A percentile compares a stretch with the other conserved stretches of the same genome.
These are phyloP conservation scores for Protomyces lactucae-debilis DNA, from an alignment of 1,139 yeast genomes.

Conservation along the genomic window DNA sequence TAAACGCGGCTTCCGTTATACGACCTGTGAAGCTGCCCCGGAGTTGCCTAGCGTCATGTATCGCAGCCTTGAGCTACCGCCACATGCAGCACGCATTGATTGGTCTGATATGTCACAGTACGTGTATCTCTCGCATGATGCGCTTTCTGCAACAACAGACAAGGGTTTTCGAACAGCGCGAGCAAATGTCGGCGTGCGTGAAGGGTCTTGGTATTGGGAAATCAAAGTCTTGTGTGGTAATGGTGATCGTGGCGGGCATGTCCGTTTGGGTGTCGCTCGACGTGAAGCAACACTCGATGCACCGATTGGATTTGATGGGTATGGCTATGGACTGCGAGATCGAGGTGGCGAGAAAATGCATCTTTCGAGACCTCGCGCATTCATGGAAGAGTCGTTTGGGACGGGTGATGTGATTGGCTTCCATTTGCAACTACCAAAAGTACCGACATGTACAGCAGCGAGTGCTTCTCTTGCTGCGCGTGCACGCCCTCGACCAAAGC, in stretches of 20 bases:
- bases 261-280: slow-evolving; percentile 74
- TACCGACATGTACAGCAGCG: not conserved
- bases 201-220: slow-evolving; percentile 81
- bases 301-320: slow-evolving; percentile 93
- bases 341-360: slow-evolving; percentile 74
- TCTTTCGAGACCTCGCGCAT: slow-evolving; percentile 59
- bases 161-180: slow-evolving; percentile 81
- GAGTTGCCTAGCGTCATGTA: slow-evolving; percentile 57
- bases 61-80: slow-evolving; percentile 69
- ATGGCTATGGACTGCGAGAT: slow-evolving; percentile 87
- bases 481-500: slow-evolving; percentile 1
- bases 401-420: slow-evolving; percentile 83
- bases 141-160: slow-evolving; percentile 44
- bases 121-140: slow-evolving; percentile 44
- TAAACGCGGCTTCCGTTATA: slow-evolving; percentile 74
- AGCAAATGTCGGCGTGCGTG: slow-evolving; percentile 67
- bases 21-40: slow-evolving; percentile 72
- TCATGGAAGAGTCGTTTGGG: slow-evolving; percentile 53
- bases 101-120: slow-evolving; percentile 70
- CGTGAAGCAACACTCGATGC: slow-evolving; percentile 88
- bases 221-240: slow-evolving; percentile 48
- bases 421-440: slow-evolving; percentile 61
- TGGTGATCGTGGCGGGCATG: slow-evolving; percentile 46
- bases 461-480: not conserved
- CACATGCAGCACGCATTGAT: slow-evolving; percentile 58